A percentile compares a stretch with the other conserved stretches of the same genome.
phyloP scores from a whole-genome alignment of 176 grass and related monocot species.

The Stipa capillata region DNA sequence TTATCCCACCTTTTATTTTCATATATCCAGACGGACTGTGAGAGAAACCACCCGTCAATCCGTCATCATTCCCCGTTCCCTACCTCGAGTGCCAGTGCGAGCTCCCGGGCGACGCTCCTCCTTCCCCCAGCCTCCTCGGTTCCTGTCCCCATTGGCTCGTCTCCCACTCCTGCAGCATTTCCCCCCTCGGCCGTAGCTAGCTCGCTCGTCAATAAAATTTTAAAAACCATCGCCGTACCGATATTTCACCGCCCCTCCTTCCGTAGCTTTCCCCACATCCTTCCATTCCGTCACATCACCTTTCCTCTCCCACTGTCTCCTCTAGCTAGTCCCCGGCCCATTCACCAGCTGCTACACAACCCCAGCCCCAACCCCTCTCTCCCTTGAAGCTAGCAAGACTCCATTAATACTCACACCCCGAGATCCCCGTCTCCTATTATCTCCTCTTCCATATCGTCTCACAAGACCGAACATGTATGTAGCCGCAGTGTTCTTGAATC shows the following conservation, averaged over 20 bases:
- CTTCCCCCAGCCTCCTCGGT: too few species aligned
- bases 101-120: too few species aligned
- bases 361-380: background rate
- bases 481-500: too few species aligned
- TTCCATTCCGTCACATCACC: conserved; percentile 55
- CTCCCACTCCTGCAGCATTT: background rate
- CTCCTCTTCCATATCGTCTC: background rate
- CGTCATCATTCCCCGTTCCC: too few species aligned
- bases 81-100: too few species aligned
- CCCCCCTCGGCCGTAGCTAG: background rate
- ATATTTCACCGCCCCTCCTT: conserved; percentile 40
- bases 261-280: background rate
- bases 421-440: background rate
- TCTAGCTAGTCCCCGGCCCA: background rate
- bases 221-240: conserved; percentile 18
- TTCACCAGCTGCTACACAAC: too few species aligned
- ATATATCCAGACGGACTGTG: too few species aligned
- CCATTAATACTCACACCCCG: conserved; percentile 25
- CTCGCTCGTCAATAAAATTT: too few species aligned
- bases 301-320: conserved; percentile 52
- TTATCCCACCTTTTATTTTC: too few species aligned
- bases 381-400: background rate
- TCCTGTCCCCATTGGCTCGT: too few species aligned
- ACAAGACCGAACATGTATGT: background rate
- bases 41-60: too few species aligned